phyloP scores from a whole-genome alignment of 352 stramenopile species.

The Phytophthora pistaciae region DNA sequence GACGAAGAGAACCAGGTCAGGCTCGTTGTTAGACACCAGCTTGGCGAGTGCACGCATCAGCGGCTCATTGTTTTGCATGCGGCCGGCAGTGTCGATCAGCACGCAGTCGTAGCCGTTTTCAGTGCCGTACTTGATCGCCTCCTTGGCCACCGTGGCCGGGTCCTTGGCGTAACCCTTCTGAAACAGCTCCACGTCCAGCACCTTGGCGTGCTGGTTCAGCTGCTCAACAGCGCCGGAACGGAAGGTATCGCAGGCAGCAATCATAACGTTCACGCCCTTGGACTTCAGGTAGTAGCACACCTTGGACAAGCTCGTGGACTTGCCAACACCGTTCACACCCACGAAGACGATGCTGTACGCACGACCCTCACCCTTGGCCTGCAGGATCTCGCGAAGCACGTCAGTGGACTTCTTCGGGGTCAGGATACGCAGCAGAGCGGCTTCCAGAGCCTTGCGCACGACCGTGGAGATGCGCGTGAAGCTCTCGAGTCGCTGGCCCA shows the following conservation, averaged over 20 bases:
- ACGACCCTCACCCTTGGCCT: constrained; percentile 83
- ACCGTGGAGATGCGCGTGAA: constrained; percentile 93
- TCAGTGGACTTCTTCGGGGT: constrained; percentile 97
- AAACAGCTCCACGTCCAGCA: constrained; percentile 97
- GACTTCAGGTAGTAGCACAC: constrained; percentile 99
- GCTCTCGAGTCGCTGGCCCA: constrained; percentile 96
- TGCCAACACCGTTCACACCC: constrained; percentile 99
- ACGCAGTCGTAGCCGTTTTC: constrained; percentile 97
- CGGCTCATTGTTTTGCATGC: constrained; percentile 99
- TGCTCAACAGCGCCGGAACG: constrained; percentile 99
- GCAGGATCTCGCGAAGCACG: constrained; percentile 94
- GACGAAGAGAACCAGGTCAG: constrained; percentile 99
- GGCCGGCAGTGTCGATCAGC: constrained; percentile 98
- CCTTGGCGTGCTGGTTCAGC: constrained; percentile 97
- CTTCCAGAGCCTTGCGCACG: constrained; percentile 96
- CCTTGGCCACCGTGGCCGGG: constrained; percentile 94
- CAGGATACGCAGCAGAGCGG: constrained; percentile 95
- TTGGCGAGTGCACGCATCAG: constrained; percentile 98
- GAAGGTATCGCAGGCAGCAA: constrained; percentile 99
- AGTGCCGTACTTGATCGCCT: constrained; percentile 95
- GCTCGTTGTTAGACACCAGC: constrained; percentile 97
- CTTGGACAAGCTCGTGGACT: constrained; percentile 99
- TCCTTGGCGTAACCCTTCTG: constrained; percentile 97
- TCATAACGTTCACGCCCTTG: constrained; percentile 96
- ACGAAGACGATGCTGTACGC: constrained; percentile 99